A percentile compares a stretch with the other conserved stretches of the same genome.
These are phyloP conservation scores for Biscogniauxia sp. DNA, from an alignment of 2,329 filamentous ascomycete genomes.

Conservation along the genomic window DNA sequence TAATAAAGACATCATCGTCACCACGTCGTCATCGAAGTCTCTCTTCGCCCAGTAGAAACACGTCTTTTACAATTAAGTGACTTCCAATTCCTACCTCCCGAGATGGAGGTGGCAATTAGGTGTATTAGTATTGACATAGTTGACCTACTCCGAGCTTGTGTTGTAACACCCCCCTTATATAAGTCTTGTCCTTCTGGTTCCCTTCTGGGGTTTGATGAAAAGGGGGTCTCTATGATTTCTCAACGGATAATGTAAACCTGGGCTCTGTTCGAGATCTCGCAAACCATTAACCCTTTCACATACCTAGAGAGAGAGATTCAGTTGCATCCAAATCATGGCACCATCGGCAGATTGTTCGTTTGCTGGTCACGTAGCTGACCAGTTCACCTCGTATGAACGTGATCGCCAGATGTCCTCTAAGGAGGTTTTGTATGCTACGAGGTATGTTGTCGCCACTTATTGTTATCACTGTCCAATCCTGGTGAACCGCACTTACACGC, in stretches of 20 bases:
- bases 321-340: slow-evolving; percentile 18
- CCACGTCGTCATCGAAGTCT: slow-evolving; percentile 1
- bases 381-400: slow-evolving; percentile 38
- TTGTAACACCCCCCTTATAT: too few species aligned
- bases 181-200: neutral
- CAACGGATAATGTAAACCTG: too few species aligned
- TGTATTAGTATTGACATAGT: too few species aligned
- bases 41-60: neutral
- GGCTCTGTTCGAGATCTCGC: too few species aligned
- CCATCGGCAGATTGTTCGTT: slow-evolving; percentile 36
- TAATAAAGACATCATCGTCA: neutral
- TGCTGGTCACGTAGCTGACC: slow-evolving; percentile 35
- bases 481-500: neutral
- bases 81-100: neutral
- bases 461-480: neutral
- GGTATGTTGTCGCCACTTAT: slow-evolving; percentile 44
- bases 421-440: slow-evolving; percentile 50
- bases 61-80: neutral
- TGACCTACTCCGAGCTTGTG: too few species aligned
- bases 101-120: neutral
- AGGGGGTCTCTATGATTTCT: too few species aligned
- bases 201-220: too few species aligned
- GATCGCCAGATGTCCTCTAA: slow-evolving; percentile 39
- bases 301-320: neutral
- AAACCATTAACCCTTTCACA: neutral